phyloP scores from a whole-genome alignment of 805 yeast genomes.

The Lipomyces orientalis region DNA sequence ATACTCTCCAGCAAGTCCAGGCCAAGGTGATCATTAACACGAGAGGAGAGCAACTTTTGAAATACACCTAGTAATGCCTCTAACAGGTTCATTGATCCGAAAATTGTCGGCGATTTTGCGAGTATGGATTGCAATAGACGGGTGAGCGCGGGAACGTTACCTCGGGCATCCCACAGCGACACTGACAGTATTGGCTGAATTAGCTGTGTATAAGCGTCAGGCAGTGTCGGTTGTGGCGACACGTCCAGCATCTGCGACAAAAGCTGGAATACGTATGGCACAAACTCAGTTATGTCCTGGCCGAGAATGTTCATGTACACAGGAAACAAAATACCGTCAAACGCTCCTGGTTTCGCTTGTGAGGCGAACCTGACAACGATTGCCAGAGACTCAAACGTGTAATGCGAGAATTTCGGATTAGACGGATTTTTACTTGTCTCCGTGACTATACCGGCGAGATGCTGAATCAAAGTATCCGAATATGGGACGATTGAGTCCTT shows the following conservation, averaged over 20 bases:
- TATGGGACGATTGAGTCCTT: conserved; percentile 52
- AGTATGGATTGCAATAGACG: conserved; percentile 75
- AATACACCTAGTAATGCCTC: conserved; percentile 93
- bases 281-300: conserved; percentile 89
- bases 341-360: conserved; percentile 46
- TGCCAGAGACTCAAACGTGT: conserved; percentile 85
- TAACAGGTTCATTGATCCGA: conserved; percentile 53
- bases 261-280: conserved; percentile 92
- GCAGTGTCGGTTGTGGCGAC: conserved; percentile 59
- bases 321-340: conserved; percentile 66
- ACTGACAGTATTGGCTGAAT: conserved; percentile 87
- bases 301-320: conserved; percentile 69
- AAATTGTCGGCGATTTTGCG: conserved; percentile 50
- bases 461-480: conserved; percentile 56
- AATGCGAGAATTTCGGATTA: conserved; percentile 92
- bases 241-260: conserved; percentile 75
- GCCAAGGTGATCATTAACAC: conserved; percentile 78
- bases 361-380: conserved; percentile 64
- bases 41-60: conserved; percentile 88
- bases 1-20: conserved; percentile 82
- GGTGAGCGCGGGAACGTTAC: conserved; percentile 92
- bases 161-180: conserved; percentile 89
- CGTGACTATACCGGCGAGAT: conserved; percentile 69
- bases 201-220: conserved; percentile 67
- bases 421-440: conserved; percentile 88